A percentile compares a stretch with the other conserved stretches of the same genome.
phyloP scores from a whole-genome alignment of 306 rosid genomes.

The Inga leiocalycina region DNA sequence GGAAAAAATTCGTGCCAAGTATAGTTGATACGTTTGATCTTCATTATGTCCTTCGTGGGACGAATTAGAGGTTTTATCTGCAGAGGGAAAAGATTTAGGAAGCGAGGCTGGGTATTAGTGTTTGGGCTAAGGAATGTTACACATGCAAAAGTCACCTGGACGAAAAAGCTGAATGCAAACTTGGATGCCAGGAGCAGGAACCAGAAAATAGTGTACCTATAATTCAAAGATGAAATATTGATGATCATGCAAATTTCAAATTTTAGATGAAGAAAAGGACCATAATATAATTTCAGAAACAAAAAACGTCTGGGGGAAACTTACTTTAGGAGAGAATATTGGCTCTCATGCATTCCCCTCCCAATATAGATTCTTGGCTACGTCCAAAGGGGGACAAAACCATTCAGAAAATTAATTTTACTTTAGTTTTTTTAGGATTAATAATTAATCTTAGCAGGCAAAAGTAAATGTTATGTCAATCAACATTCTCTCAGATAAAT shows the following conservation, averaged over 20 bases:
- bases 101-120: conserved; percentile 9
- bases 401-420: conserved; percentile 31
- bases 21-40: conserved; percentile 59
- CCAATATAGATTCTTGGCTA: conserved; percentile 97
- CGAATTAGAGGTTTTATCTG: conserved; percentile 86
- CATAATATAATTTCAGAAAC: conserved; percentile 29
- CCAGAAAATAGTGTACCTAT: conserved; percentile 97
- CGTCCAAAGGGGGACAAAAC: conserved; percentile 31
- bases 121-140: conserved; percentile 9
- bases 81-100: conserved; percentile 25
- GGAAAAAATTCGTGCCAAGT: conserved; percentile 96
- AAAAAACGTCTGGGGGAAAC: conserved; percentile 37
- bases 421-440: conserved; percentile 1
- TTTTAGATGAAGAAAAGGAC: conserved; percentile 17
- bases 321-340: conserved; percentile 79
- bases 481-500: conserved; percentile 1
- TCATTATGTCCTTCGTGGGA: conserved; percentile 90
- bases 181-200: conserved; percentile 75
- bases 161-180: conserved; percentile 72
- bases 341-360: conserved; percentile 99
- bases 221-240: conserved; percentile 29
- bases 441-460: background rate
- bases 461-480: background rate
- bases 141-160: conserved; percentile 59
- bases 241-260: conserved; percentile 37